Evolutionary conservation across 129 eudicot species (phyloP).

Genomic region (Centaurea solstitialis): DNA sequence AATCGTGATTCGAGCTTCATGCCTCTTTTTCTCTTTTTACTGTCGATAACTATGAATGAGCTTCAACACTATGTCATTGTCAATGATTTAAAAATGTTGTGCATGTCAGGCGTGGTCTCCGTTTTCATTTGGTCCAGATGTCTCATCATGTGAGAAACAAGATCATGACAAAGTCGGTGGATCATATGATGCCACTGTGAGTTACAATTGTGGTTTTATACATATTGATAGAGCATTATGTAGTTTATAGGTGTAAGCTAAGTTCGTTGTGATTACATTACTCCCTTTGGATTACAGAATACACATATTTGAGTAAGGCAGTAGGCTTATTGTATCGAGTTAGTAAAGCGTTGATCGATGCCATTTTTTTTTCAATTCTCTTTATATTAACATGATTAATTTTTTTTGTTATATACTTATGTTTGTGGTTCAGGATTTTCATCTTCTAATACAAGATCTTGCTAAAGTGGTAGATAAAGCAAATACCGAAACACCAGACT

Average conservation of each 20-base stretch:
- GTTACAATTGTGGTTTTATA: constrained; percentile 30
- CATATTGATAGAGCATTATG: background rate
- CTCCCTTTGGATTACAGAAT: background rate
- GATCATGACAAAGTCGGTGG: constrained; percentile 32
- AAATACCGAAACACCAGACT: constrained; percentile 35
- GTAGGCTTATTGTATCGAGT: background rate
- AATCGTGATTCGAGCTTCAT: background rate
- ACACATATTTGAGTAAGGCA: background rate
- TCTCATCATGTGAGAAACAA: constrained; percentile 39
- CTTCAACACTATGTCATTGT: background rate
- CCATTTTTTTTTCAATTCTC: background rate
- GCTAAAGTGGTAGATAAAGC: constrained; percentile 33
- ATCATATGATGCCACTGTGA: constrained; percentile 61
- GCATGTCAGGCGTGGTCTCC: constrained; percentile 89
- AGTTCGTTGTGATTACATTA: background rate
- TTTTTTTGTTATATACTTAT: background rate
- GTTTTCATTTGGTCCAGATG: constrained; percentile 52
- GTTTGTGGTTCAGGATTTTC: constrained; percentile 65
- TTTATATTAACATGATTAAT: background rate
- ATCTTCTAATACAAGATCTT: constrained; percentile 61
- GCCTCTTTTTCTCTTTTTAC: background rate
- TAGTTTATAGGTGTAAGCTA: background rate
- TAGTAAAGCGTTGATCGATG: background rate
- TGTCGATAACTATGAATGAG: background rate
- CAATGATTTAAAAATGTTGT: constrained; percentile 9